phyloP scores from a whole-genome alignment of 805 yeast species.

The Saccharomycopsis malanga region DNA sequence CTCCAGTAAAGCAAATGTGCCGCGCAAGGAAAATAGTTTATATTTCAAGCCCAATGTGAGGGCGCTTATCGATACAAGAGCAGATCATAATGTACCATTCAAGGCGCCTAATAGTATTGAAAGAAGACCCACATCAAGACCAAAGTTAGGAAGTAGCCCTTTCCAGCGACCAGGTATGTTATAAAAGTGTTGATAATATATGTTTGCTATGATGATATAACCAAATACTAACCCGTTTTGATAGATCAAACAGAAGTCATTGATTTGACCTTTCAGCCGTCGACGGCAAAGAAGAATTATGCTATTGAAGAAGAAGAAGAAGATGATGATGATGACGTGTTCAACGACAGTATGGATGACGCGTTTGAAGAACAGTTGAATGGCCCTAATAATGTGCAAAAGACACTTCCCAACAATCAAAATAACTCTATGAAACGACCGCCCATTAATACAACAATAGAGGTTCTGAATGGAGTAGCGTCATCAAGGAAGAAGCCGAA shows the following conservation, averaged over 20 bases:
- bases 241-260: constrained; percentile 7
- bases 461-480: neutral
- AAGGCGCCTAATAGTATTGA: neutral
- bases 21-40: constrained; percentile 16
- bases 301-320: too few relatives aligned
- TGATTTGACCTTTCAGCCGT: constrained; percentile 16
- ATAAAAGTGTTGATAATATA: constrained; percentile 5
- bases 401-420: neutral
- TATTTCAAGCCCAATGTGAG: constrained; percentile 14
- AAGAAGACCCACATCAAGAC: too few relatives aligned
- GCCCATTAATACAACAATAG: neutral
- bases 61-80: neutral
- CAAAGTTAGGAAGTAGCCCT: neutral
- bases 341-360: constrained; percentile 16
- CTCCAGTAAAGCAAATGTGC: constrained; percentile 24
- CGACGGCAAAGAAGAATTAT: too few relatives aligned
- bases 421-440: neutral
- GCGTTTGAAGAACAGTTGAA: constrained; percentile 5
- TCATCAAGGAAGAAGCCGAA: neutral
- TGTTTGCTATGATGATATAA: neutral
- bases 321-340: constrained; percentile 13
- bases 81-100: neutral
- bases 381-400: neutral
- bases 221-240: neutral
- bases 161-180: neutral